Base-by-base conservation (phyloP, 495 filamentous ascomycete species). In the Xanthoparmelia taractica region DNA sequence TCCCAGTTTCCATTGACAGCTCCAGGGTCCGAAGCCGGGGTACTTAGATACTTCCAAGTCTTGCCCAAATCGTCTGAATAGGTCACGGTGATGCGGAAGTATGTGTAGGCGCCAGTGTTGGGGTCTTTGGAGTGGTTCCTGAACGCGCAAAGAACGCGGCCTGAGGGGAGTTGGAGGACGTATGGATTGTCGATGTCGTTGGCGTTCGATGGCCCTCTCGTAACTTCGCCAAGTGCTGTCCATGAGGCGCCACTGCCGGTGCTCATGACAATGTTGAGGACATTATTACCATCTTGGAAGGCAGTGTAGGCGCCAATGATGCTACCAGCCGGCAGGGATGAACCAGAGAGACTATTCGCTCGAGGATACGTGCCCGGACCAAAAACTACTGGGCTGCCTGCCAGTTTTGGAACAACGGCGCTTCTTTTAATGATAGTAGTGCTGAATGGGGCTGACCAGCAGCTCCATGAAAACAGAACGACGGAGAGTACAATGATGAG, bases 21-120 rank as follows among this genome's bases (percentile, higher is more conserved):
- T 36, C 69, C 72, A 4, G 68, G 70, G 11, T 65, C 59, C 2
- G 63, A 58, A 29, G 72, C 75, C 12, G 79, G 73, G 18, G 76
- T 75, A n/a, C 73, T 74, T 2, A 81, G 71, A 71, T 74, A 83
- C 13, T 45, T 47, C 81, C 80, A 83, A 0, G 70, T 72, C 12
- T 60, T 66, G 33, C 80, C 81, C 57, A 71, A 71, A 68, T 84
- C 79, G 29, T 69, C 69, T 27, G 78, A 80, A 34, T 72, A 72
- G 65, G 73, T 79, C 23, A 82, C 69, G 0, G 78, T 81, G 63
- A 84, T 83, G 58, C 80, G 79, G 71, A 77, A 82, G 70, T 66
- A 74, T 0, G 72, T 75, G 64, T 79, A 82, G 8, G 45, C 67
- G 27, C 70, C 37, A 29, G 61, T 45, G 34, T 43, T 1, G 58